Base-by-base conservation (phyloP, 78 protist genomes). In the Cavenderia fasciculata region DNA sequence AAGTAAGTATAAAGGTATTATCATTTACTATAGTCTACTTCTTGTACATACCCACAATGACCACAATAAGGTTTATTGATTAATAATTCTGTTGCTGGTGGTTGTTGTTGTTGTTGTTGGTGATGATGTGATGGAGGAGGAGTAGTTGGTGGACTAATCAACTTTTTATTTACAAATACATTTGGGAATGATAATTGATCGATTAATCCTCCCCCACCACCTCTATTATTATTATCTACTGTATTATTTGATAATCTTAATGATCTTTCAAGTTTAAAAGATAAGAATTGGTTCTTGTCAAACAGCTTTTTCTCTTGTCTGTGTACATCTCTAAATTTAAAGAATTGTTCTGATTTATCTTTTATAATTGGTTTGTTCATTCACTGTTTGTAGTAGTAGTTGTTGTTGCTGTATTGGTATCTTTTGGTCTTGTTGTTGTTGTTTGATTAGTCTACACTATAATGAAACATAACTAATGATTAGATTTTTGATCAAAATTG, bases 101-200 rank as follows among this genome's bases (percentile, higher is more conserved):
- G 68, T 43, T 74, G 84, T 0, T n/a, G 66, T 4, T 72, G 52
- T 11, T 57, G 38, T 11, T 40, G 18, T 4, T 41, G 74, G 12
- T 65, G 71, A 38, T 7, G 74, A 66, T 23, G 36, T 19, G 23
- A 16, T 66, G 34, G 31, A 46, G 5, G 23, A 29, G 14, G 7
- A 61, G 56, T 47, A 10, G 38, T 8, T 23, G 6, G 44, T 23
- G 52, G 29, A 3, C 41, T 23, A 6, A 38, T 51, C 2, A 46
- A 2, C 34, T 29, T 74, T 33, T 82, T 82, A 21, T 68, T 82
- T 0, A 33, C 29, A 38, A 68, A 68, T n/a, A 82, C 56, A 56
- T 65, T 82, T 65, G 89, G 89, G 43, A 82, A 78, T 29, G 71
- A 59, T 19, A 14, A 25, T 21, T 69, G 75, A 47, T 10, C 12